These are phyloP conservation scores for Tuber aestivum DNA, from an alignment of 495 filamentous ascomycete species.

Conservation along the genomic window DNA sequence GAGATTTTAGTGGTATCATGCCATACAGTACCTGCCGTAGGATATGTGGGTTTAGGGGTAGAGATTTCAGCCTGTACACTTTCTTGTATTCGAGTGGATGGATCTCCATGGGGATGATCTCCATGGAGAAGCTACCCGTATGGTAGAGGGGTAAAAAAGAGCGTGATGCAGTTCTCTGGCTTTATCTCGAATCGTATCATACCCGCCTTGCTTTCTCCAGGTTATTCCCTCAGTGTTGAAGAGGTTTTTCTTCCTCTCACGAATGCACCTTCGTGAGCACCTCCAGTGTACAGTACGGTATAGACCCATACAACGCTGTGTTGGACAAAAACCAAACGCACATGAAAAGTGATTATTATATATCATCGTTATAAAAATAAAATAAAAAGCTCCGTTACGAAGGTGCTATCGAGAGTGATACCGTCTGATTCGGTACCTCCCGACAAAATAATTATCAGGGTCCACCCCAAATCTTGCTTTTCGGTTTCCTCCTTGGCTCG, in stretches of 20 bases:
- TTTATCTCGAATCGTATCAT: no score
- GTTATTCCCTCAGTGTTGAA: not conserved
- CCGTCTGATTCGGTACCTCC: not conserved
- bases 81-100: not conserved
- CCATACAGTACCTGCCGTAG: not conserved
- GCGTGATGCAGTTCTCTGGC: not conserved
- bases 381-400: not conserved
- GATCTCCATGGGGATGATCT: slow-evolving; percentile 4
- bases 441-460: not conserved
- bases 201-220: no score
- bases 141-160: not conserved
- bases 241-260: not conserved
- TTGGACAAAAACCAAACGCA: not conserved
- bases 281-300: not conserved
- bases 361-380: no score
- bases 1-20: not conserved
- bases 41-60: not conserved
- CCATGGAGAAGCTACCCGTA: not conserved
- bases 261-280: not conserved
- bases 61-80: not conserved
- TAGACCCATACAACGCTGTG: not conserved
- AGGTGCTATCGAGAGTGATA: not conserved
- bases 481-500: not conserved
- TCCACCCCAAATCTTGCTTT: not conserved
- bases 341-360: not conserved